Evolutionary conservation across 768 basidiomycete species (phyloP).

Genomic region (Jaapia argillacea): DNA sequence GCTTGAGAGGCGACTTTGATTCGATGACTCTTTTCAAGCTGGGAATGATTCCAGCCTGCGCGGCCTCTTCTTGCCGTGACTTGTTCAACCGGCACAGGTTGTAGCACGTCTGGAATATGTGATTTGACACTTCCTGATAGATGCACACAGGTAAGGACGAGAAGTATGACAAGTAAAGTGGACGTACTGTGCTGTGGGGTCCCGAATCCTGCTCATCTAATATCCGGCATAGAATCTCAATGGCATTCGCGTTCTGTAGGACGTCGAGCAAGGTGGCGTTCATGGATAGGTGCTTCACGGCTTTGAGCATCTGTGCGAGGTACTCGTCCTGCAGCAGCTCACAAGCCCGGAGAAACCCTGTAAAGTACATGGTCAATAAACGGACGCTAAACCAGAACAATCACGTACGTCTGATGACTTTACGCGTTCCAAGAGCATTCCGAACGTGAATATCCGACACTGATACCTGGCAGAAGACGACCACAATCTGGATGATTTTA

Average conservation of each 20-base stretch:
- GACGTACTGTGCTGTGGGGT: constrained; percentile 66
- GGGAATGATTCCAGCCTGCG: constrained; percentile 90
- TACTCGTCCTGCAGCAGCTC: constrained; percentile 82
- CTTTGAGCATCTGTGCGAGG: constrained; percentile 83
- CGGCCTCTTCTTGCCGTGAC: constrained; percentile 92
- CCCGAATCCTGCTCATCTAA: constrained; percentile 75
- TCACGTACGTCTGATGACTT: constrained; percentile 77
- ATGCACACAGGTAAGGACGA: background rate
- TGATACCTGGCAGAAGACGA: constrained; percentile 94
- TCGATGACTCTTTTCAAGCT: constrained; percentile 83
- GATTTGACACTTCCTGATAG: constrained; percentile 87
- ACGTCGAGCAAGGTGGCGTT: constrained; percentile 84
- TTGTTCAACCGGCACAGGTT: constrained; percentile 94
- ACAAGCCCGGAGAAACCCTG: constrained; percentile 83
- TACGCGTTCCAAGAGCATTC: constrained; percentile 84
- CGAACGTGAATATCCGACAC: constrained; percentile 91
- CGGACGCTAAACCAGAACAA: background rate
- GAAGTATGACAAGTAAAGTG: constrained; percentile 2
- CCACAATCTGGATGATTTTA: constrained; percentile 81
- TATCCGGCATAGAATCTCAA: constrained; percentile 82
- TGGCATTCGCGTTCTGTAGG: constrained; percentile 90
- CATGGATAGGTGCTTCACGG: constrained; percentile 95
- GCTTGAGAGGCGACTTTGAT: constrained; percentile 85
- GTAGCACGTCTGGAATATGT: constrained; percentile 95
- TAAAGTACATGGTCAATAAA: background rate